Conservation (phyloP, 1,139 yeast genomes). For the Arxiozyma bovina region DNA sequence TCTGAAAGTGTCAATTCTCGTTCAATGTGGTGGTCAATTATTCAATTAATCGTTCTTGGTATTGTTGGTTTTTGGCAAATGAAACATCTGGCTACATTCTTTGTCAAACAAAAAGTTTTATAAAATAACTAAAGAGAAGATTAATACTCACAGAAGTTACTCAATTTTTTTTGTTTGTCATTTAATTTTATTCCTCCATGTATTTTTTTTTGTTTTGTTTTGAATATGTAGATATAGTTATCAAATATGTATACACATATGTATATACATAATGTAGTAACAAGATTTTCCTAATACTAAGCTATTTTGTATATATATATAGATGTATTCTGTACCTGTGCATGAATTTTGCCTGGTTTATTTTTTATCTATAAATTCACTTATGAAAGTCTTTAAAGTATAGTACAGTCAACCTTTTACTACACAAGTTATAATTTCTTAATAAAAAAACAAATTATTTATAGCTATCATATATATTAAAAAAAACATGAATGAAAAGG, state of each 20-base stretch:
- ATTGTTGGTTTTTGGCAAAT: slow-evolving; percentile 62
- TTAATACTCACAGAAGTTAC: too few species aligned
- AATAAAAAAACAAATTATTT: not conserved
- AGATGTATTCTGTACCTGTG: too few species aligned
- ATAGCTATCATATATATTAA: too few species aligned
- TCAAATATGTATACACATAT: too few species aligned
- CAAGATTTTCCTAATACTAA: not conserved
- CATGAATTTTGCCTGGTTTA: not conserved
- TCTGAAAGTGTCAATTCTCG: slow-evolving; percentile 58
- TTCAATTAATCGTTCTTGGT: slow-evolving; percentile 50
- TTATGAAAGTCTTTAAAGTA: too few species aligned
- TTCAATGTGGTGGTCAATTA: slow-evolving; percentile 56
- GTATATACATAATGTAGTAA: not conserved
- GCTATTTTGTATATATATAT: too few species aligned
- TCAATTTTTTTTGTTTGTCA: too few species aligned
- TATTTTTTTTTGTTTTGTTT: too few species aligned
- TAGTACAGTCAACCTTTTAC: too few species aligned
- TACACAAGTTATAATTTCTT: too few species aligned
- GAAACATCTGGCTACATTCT: slow-evolving; percentile 52
- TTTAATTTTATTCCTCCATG: too few species aligned
- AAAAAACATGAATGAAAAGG: not conserved
- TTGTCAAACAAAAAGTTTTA: slow-evolving; percentile 56
- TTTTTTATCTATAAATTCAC: not conserved
- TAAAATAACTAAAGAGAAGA: slow-evolving; percentile 20
- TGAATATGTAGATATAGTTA: too few species aligned